Evolutionary conservation across 345 rosid genomes (phyloP).

Genomic region (Acer campestre): DNA sequence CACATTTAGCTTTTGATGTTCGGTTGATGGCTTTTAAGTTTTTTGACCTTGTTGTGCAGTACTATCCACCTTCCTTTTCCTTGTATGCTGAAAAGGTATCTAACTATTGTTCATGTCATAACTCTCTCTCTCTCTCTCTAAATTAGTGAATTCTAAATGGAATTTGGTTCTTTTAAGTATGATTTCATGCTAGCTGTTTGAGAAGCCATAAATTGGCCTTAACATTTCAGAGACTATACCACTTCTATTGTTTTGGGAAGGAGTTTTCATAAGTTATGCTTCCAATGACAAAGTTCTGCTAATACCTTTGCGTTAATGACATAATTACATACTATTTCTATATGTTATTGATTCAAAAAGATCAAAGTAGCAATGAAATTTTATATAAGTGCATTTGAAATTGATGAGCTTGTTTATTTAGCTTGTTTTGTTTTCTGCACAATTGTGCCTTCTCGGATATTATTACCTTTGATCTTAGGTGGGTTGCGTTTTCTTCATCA

Average conservation of each 20-base stretch:
- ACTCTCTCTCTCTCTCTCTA: not conserved
- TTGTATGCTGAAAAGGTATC: slow-evolving; percentile 76
- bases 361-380: not conserved
- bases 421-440: not conserved
- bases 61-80: slow-evolving; percentile 64
- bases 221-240: not conserved
- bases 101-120: slow-evolving; percentile 12
- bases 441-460: not conserved
- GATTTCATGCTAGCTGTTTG: not conserved
- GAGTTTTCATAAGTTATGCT: not conserved
- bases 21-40: slow-evolving; percentile 89
- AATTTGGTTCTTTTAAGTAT: not conserved
- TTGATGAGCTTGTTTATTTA: slow-evolving; percentile 3
- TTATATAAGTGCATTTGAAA: not conserved
- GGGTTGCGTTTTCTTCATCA: not conserved
- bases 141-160: not conserved
- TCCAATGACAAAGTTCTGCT: not conserved
- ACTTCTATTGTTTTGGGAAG: not conserved
- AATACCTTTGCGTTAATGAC: not conserved
- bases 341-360: not conserved
- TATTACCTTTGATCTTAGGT: not conserved
- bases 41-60: slow-evolving; percentile 65
- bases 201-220: not conserved
- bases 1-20: slow-evolving; percentile 69
- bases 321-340: not conserved